Evolutionary conservation across 1,284 basidiomycete genomes (phyloP), one percentile per base, ranked within the genome.

Genomic region (Papiliotrema laurentii): DNA sequence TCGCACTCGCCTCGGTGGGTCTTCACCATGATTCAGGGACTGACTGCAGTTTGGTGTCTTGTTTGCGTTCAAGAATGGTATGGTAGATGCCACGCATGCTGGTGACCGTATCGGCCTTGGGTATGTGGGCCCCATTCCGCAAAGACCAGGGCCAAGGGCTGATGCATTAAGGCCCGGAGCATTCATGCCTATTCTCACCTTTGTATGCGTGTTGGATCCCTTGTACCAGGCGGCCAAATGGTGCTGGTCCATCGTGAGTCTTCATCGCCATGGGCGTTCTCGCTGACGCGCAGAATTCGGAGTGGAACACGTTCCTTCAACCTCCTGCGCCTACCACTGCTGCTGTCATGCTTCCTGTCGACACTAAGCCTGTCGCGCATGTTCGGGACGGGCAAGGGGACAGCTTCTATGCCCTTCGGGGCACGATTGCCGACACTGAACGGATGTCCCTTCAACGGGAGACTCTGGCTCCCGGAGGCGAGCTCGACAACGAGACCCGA

Each of bases 401-500:
- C 25, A 54, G 56, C 1, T 61, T 60, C 55, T 63, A 60, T 33
- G 58, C 53, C 5, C 52, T 50, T 16, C 51, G 45, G 33, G 25
- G 19, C n/a, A 41, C 40, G 11, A 18, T 39, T 10, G 35, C 18
- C 35, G 7, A 18, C n/a, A 26, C 24, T 11, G 45, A 37, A 18
- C 36, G 18, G 11, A 11, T 14, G 10, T 30, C 35, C 5, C 33
- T 4, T n/a, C 49, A 37, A 18, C 36, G 18, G 11, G 13, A 9
- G 10, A 38, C 35, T 13, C 33, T 4, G 18, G 38, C 18, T 37
- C 33, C 34, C 3, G 40, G 35, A 7, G 27, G 22, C 4, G 31
- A 55, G 18, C 28, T 68, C 4, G 65, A 68, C 40, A 50, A 58
- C 16, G 65, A 68, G 50, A 66, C 64, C 11, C 18, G 52, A 9